Conservation (phyloP, 345 rosid species). For the Leavenworthia alabamica region DNA sequence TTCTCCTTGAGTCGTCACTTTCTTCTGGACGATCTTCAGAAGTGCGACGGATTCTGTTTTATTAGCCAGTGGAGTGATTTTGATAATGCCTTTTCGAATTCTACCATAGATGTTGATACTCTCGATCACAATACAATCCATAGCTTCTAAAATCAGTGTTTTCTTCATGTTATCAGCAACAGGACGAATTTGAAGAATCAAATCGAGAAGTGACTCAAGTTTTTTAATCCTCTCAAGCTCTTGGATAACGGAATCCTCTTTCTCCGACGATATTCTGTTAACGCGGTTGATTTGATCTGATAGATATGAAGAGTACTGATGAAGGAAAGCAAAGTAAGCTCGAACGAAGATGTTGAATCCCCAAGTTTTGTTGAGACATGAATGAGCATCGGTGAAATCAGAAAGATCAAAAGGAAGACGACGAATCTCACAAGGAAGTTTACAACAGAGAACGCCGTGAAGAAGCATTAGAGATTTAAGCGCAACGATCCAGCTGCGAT, state of each 20-base stretch:
- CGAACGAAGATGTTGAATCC: conserved; percentile 62
- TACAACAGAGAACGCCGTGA: conserved; percentile 66
- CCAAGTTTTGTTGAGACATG: conserved; percentile 34
- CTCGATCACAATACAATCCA: conserved; percentile 66
- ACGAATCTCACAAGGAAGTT: conserved; percentile 39
- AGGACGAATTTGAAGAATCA: conserved; percentile 55
- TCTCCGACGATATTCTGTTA: not conserved
- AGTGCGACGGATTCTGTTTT: conserved; percentile 42
- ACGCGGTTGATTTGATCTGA: conserved; percentile 16
- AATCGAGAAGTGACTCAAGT: conserved; percentile 48
- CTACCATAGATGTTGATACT: conserved; percentile 51
- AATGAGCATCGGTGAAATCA: conserved; percentile 46
- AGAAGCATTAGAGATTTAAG: conserved; percentile 67
- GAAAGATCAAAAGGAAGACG: conserved; percentile 68
- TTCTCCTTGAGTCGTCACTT: conserved; percentile 42
- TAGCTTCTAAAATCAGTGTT: conserved; percentile 53
- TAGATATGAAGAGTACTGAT: conserved; percentile 38
- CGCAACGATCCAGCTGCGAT: conserved; percentile 66
- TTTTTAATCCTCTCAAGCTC: conserved; percentile 39
- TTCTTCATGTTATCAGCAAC: conserved; percentile 43
- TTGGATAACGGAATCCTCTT: conserved; percentile 2
- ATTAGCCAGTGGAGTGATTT: conserved; percentile 28
- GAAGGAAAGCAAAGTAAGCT: conserved; percentile 53
- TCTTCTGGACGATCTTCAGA: conserved; percentile 42
- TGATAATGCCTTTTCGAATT: conserved; percentile 40